Base-by-base conservation (phyloP, 176 grass and related monocot species). In the Ampelocalamus luodianensis region DNA sequence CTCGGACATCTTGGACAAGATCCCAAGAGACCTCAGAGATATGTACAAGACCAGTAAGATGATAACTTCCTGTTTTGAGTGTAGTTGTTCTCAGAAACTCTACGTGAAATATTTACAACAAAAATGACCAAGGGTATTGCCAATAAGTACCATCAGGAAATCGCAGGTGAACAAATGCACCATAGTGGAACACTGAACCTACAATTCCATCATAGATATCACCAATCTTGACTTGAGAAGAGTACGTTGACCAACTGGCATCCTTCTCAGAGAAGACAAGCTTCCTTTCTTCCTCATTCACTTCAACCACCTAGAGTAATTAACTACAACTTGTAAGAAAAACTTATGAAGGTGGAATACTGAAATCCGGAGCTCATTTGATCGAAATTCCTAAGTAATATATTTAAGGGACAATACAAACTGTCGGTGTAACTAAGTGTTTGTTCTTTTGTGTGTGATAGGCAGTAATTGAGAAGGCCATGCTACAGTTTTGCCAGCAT, bases 1-100 rank as follows among this genome's bases (percentile, higher is more conserved):
- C 93, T 66, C 85, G 87, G 65, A 95, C 90, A 81, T 98, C 96
- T 94, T 93, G 96, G 68, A 98, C 83, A 58, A 94, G 87, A 88
- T 98, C 96, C 96, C 93, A 98, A 62, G 96, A 98, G 64, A 95
- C 91, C 83, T 98, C 93, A 61, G 96, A 95, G 49, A 98, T 81
- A 83, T 98, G 96, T 68, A 98, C 93, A 65, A 98, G 88, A 68
- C 96, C 96, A 71, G 93, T 98, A 70, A 98, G 88, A 86, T 89
- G 87, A 75, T 95, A 94, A 42, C 17, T 54, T 67, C 96, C 96
- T 98, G 70, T 29, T 62, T 81, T 74, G 66, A 38, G 43, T 17
- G 65, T 42, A 78, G 44, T 55, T 73, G 58, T 71, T 49, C 53
- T 83, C 29, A 88, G 78, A 86, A 65, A 80, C 29, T 50, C 1